Base-by-base conservation (phyloP, 1,139 yeast species). In the Nadsonia starkeyi-henricii region DNA sequence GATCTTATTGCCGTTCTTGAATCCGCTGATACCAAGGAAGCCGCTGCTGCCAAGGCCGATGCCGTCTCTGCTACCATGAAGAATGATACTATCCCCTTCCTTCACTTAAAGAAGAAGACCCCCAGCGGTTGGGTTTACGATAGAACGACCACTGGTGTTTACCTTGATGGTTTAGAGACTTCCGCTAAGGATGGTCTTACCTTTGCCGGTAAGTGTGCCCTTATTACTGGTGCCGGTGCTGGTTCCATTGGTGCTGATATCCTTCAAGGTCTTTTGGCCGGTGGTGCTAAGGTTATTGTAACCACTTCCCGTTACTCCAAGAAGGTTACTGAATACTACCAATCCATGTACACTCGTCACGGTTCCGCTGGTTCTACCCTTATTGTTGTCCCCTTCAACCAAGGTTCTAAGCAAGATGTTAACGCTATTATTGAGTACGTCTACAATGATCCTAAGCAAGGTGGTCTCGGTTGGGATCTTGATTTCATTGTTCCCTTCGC, bases 191-290 rank as follows among this genome's bases (percentile, higher is more conserved):
- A 88, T 58, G 98, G 98, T 71, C 77, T 88, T 54, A 77, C 95
- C 42, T 91, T 81, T 74, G 81, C 83, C 66, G 85, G 80, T 67
- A 91, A 88, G 70, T 80, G 81, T 57, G 96, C 89, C 48, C 78
- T 91, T 62, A 75, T 91, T 58, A 91, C 98, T 48, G 98, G 98
- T 73, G 97, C 97, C 48, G 98, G 98, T 74, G 91, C 86, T 49
- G 98, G 97, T 47, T 91, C 98, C 48, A 91, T 91, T 66, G 98
- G 97, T 70, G 96, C 96, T 53, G 96, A 91, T 69, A 79, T 91
- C 57, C 75, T 91, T 65, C 95, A 85, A 72, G 98, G 98, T 56
- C 75, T 91, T 65, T 74, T 91, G 51, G 81, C 93, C 64, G 98
- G 98, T 71, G 98, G 98, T 74, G 97, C 98, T 51, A 85, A 85